Conservation (phyloP, 805 yeast species). For the Saccharomyces mikatae region DNA sequence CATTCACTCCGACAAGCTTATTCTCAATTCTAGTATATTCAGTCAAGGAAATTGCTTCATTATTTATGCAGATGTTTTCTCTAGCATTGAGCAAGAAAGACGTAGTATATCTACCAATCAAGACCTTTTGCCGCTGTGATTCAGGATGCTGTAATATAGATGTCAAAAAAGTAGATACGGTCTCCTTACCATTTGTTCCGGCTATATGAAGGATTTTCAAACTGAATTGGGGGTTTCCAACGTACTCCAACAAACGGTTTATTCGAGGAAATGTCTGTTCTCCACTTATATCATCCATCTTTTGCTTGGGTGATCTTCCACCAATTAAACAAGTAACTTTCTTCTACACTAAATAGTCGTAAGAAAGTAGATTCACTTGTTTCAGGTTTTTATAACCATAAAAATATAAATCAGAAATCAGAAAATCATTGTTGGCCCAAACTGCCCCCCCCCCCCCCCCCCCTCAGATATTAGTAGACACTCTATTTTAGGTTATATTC, state of each 20-base stretch:
- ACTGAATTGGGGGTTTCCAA: conserved; percentile 59
- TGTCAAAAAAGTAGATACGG: conserved; percentile 72
- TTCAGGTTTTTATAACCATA: background rate
- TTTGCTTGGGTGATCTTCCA: background rate
- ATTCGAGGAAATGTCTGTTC: conserved; percentile 31
- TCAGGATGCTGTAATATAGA: conserved; percentile 47
- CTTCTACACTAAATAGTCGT: background rate
- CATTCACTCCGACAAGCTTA: conserved; percentile 36
- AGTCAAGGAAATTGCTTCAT: conserved; percentile 40
- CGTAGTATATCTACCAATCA: conserved; percentile 71
- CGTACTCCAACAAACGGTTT: conserved; percentile 34
- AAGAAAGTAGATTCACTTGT: background rate
- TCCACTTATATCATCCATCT: background rate
- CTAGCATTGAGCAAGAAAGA: conserved; percentile 68
- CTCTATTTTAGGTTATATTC: background rate
- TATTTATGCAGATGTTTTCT: conserved; percentile 65
- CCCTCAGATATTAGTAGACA: background rate
- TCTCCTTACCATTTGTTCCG: conserved; percentile 94
- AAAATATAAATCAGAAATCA: background rate
- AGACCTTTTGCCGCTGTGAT: conserved; percentile 10
- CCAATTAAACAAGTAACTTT: background rate
- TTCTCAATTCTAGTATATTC: conserved; percentile 40
- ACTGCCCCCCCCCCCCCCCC: background rate
- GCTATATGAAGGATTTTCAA: conserved; percentile 74
- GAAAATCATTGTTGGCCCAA: background rate